phyloP scores from a whole-genome alignment of 768 basidiomycete species.

The Lactifluus hygrophoroides region DNA sequence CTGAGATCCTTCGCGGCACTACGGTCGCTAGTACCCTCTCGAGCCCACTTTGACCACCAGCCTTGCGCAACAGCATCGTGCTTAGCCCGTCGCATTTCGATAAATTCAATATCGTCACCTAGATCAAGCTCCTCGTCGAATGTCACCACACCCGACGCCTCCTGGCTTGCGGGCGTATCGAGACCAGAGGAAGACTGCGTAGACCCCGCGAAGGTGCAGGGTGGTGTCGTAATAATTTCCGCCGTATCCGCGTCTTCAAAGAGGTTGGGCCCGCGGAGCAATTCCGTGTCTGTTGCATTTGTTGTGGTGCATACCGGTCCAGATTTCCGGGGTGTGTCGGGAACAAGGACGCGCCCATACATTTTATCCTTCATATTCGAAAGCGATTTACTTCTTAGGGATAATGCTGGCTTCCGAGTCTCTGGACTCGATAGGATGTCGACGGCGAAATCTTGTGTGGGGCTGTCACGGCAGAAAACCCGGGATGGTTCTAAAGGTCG shows the following conservation, averaged over 20 bases:
- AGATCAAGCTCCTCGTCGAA: constrained; percentile 17
- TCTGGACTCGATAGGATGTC: constrained; percentile 47
- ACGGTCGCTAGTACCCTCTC: constrained; percentile 19
- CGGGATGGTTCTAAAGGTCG: constrained; percentile 25
- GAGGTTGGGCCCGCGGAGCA: not conserved
- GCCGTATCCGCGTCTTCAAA: constrained; percentile 18
- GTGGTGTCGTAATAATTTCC: constrained; percentile 1
- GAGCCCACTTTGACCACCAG: constrained; percentile 46
- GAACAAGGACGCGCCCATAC: not conserved
- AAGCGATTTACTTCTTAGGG: constrained; percentile 10
- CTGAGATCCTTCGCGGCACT: not conserved
- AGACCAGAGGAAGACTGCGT: constrained; percentile 19
- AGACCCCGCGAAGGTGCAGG: constrained; percentile 10
- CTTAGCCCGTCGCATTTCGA: constrained; percentile 27
- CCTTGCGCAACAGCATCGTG: constrained; percentile 35
- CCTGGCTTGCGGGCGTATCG: constrained; percentile 12
- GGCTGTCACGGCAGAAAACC: constrained; percentile 13
- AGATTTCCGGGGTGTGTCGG: constrained; percentile 13
- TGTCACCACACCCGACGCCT: not conserved
- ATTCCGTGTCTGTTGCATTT: not conserved
- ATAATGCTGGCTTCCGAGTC: constrained; percentile 8
- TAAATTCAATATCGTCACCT: constrained; percentile 18
- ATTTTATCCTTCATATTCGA: not conserved
- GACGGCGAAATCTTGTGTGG: constrained; percentile 37
- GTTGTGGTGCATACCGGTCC: not conserved